Evolutionary conservation across 192 early-diverging fungal species (phyloP).

Genomic region (Anaeromyces robustus): DNA sequence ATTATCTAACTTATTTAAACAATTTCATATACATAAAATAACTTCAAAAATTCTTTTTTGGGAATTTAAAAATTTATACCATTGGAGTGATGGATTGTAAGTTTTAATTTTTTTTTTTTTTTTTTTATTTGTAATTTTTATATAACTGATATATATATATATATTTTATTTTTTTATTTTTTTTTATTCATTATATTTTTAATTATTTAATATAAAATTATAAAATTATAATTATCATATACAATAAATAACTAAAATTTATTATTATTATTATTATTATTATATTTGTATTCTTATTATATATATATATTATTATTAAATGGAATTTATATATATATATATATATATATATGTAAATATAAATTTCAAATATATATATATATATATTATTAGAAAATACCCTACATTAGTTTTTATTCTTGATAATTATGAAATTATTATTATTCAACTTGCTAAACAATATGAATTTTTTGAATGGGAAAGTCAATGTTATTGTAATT

Average conservation of each 20-base stretch:
- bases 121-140: no score
- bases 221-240: no score
- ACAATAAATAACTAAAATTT: no score
- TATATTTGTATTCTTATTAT: no score
- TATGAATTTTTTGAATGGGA: background rate
- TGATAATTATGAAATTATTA: background rate
- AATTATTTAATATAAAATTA: no score
- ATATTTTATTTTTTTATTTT: background rate
- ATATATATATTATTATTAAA: no score
- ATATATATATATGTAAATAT: background rate
- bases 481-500: background rate
- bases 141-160: no score
- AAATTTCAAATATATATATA: background rate
- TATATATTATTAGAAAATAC: background rate
- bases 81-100: background rate
- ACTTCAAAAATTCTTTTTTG: background rate
- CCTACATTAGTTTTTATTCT: background rate
- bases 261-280: no score
- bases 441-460: background rate
- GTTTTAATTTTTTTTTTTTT: background rate
- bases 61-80: background rate
- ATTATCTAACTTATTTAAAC: no score
- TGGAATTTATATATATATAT: background rate
- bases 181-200: no score
- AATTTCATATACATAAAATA: no score